Percentiles rank a stretch among this genome's conserved stretches.
Conservation (phyloP, 495 filamentous ascomycete genomes). For the Talaromyces borbonicus region DNA sequence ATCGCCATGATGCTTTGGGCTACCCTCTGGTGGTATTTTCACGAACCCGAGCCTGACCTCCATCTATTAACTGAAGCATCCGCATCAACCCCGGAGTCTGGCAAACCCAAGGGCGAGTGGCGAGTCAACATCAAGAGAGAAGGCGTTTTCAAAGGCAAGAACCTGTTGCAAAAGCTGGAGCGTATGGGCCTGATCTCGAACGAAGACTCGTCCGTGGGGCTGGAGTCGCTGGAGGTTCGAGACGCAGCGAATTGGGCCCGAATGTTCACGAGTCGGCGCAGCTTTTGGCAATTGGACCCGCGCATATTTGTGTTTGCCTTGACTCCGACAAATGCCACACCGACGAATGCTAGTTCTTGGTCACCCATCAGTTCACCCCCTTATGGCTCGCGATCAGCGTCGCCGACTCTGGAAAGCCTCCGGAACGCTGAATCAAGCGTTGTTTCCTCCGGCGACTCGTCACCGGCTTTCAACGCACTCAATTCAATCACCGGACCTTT, state of each 20-base stretch:
- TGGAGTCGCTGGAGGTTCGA: slow-evolving; percentile 45
- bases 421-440: slow-evolving; percentile 11
- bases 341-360: slow-evolving; percentile 26
- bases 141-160: slow-evolving; percentile 73
- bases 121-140: slow-evolving; percentile 73
- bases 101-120: slow-evolving; percentile 81
- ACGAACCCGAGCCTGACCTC: slow-evolving; percentile 42
- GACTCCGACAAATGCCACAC: slow-evolving; percentile 41
- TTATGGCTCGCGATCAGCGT: slow-evolving; percentile 45
- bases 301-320: slow-evolving; percentile 81
- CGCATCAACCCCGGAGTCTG: slow-evolving; percentile 51
- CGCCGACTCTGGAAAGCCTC: slow-evolving; percentile 44
- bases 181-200: slow-evolving; percentile 79
- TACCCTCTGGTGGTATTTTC: slow-evolving; percentile 95
- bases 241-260: slow-evolving; percentile 57
- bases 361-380: slow-evolving; percentile 50
- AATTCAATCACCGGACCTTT: slow-evolving; percentile 48
- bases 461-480: slow-evolving; percentile 10
- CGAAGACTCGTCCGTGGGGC: slow-evolving; percentile 66
- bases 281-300: slow-evolving; percentile 89
- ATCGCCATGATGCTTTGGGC: slow-evolving; percentile 96
- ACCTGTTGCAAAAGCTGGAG: slow-evolving; percentile 81
- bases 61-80: slow-evolving; percentile 53
- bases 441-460: slow-evolving; percentile 15
- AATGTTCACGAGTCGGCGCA: slow-evolving; percentile 71